Evolutionary conservation across 768 basidiomycete genomes (phyloP), one percentile per base, ranked within the genome.

Genomic region (Xerocomus spinulosus): DNA sequence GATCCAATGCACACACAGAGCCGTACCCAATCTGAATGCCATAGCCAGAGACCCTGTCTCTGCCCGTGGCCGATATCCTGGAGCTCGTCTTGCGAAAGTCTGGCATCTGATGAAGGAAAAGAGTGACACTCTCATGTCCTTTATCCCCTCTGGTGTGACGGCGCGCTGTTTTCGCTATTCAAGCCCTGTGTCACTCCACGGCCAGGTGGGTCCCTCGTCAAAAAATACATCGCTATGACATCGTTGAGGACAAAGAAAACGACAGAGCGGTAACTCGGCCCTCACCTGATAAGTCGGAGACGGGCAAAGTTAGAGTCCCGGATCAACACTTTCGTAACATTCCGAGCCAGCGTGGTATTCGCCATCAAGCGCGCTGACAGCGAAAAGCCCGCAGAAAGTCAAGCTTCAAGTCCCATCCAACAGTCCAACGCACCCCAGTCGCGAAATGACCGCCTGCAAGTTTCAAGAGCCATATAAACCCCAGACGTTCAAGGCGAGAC

Each of bases 1-100:
- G n/a, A n/a, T n/a, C n/a, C n/a, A n/a, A n/a, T n/a, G n/a, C n/a
- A n/a, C n/a, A n/a, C n/a, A n/a, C n/a, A 18, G 28, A 0, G 2
- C 1, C 9, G 9, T 5, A 62, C 66, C 60, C 53, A 20, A 66
- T 66, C 55, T 66, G 67, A 35, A 66, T 64, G 9, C 66, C 65
- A 55, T 67, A 64, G 21, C 45, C n/a, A n/a, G n/a, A n/a, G n/a
- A n/a, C n/a, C n/a, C n/a, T 33, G 26, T 3, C 62, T 54, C 14
- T 50, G 48, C 24, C 14, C 51, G 5, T 62, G 24, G 23, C 28
- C 12, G 59, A 62, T 8, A 49, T 48, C 40, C 33, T 53, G 44
- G 54, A 53, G 42, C 36, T 53, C 25, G 55, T 52, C 46, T 60
- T 60, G 37, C 45, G 49, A 36, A 57, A 43, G 4, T 48, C 43